Base-by-base conservation (phyloP, 2,329 filamentous ascomycete species). In the Diplodia intermedia region DNA sequence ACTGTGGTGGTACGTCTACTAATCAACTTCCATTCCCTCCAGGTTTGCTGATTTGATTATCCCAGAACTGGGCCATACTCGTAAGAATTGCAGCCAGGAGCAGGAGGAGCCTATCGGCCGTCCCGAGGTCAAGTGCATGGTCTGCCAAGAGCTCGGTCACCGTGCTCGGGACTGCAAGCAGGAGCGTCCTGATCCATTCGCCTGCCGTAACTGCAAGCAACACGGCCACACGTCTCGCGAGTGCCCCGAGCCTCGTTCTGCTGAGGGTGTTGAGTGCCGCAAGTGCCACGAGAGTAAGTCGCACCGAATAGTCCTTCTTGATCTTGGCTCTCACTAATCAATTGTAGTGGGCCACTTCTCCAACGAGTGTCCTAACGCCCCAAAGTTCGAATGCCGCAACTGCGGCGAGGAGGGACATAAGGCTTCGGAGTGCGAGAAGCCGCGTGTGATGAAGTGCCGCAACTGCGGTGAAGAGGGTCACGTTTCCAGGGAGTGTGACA, bases 181-280 rank as follows among this genome's bases (percentile, higher is more conserved):
- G 68, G 76, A 78, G 68, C 80, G 90, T 61, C 79, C 87, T 36
- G 86, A 90, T 80, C 88, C 83, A 68, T 89, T 85, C 71, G 88
- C 87, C 8, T 91, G 90, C 84, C 87, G 85, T 75, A 91, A 91
- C 75, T 91, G 89, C 81, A 86, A 85, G 85, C 80, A 78, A 75
- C 80, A 78, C 36, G 75, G 76, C 9, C 75, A 76, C 53, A 74
- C 68, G 29, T 70, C 78, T 29, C 77, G 75, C 69, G 80, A 82
- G 33, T 81, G 81, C 70, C 73, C 78, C 55, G 66, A 68, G 69
- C 80, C 80, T 54, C 78, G 78, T 47, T 84, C 87, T 33, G 78
- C 79, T 40, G 86, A 84, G 33, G 84, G 85, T 65, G 84, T 90
- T 1, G 88, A 90, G 75, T 91, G 89, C 75, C 86, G 86, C 72